These are phyloP conservation scores for Leccinum subgranulosum DNA, from an alignment of 768 basidiomycete species.

Conservation along the genomic window DNA sequence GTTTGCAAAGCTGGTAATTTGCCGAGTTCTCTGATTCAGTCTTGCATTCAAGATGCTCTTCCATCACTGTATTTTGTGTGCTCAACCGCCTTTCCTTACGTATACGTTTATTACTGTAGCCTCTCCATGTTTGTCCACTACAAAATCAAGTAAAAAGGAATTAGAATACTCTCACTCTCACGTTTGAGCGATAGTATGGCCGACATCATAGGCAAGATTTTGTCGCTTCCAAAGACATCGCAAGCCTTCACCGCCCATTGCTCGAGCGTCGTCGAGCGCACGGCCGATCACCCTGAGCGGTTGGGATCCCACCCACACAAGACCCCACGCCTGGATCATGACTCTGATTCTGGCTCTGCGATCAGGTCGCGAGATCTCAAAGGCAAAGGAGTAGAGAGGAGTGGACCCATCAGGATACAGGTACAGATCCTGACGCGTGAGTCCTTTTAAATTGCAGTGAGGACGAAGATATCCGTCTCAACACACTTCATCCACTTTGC, in stretches of 20 bases:
- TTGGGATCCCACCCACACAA: slow-evolving; percentile 63
- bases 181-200: slow-evolving; percentile 27
- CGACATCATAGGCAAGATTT: slow-evolving; percentile 35
- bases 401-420: slow-evolving; percentile 44
- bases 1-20: not conserved
- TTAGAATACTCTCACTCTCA: not conserved
- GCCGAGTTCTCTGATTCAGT: not conserved
- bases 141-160: not conserved
- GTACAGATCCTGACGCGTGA: slow-evolving; percentile 44
- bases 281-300: slow-evolving; percentile 35
- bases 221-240: slow-evolving; percentile 51
- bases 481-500: slow-evolving; percentile 1
- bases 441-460: not conserved
- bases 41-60: not conserved
- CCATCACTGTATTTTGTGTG: not conserved
- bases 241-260: slow-evolving; percentile 45
- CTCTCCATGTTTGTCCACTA: not conserved
- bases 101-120: not conserved
- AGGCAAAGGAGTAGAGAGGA: slow-evolving; percentile 22
- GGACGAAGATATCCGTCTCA: not conserved
- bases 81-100: too few species aligned
- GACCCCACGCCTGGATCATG: slow-evolving; percentile 60
- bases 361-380: slow-evolving; percentile 46
- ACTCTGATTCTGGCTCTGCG: slow-evolving; percentile 67
- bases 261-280: slow-evolving; percentile 34